A percentile compares a stretch with the other conserved stretches of the same genome.
phyloP scores from a whole-genome alignment of 2,329 filamentous ascomycete genomes.

The Akanthomyces muscarius region DNA sequence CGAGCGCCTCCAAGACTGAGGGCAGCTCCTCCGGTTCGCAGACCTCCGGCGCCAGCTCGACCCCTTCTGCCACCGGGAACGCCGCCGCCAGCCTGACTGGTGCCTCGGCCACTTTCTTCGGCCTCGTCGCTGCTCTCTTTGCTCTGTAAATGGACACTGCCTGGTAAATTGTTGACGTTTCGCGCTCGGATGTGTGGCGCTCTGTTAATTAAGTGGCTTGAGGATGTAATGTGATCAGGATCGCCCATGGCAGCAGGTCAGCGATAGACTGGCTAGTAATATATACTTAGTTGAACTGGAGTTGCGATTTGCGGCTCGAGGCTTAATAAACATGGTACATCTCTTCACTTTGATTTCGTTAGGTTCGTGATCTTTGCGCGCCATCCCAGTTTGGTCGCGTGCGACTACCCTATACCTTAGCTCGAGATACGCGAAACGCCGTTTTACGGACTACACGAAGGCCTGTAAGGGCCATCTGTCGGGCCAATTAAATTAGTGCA shows the following conservation, averaged over 20 bases:
- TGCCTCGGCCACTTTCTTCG: constrained; percentile 1
- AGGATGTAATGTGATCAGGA: constrained; percentile 14
- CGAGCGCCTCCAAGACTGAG: not conserved
- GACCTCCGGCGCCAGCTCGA: not conserved
- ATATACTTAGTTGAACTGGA: not conserved
- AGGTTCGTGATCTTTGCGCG: too few species aligned
- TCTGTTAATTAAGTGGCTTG: not conserved
- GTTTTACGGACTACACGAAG: too few species aligned
- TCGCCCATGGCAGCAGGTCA: not conserved
- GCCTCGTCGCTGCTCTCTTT: constrained; percentile 14
- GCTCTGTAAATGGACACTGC: constrained; percentile 14
- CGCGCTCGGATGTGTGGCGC: not conserved
- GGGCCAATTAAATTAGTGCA: too few species aligned
- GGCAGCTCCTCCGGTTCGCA: not conserved
- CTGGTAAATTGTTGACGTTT: not conserved
- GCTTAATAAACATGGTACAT: not conserved
- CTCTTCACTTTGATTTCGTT: too few species aligned
- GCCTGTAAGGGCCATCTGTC: too few species aligned
- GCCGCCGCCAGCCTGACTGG: constrained; percentile 13
- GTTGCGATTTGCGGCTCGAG: not conserved
- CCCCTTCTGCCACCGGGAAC: not conserved
- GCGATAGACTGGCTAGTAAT: not conserved
- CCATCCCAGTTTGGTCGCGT: too few species aligned
- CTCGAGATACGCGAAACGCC: too few species aligned
- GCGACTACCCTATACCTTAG: too few species aligned